Evolutionary conservation across 2,329 filamentous ascomycete genomes (phyloP), one percentile per base, ranked within the genome.

Genomic region (Eutypa lata): DNA sequence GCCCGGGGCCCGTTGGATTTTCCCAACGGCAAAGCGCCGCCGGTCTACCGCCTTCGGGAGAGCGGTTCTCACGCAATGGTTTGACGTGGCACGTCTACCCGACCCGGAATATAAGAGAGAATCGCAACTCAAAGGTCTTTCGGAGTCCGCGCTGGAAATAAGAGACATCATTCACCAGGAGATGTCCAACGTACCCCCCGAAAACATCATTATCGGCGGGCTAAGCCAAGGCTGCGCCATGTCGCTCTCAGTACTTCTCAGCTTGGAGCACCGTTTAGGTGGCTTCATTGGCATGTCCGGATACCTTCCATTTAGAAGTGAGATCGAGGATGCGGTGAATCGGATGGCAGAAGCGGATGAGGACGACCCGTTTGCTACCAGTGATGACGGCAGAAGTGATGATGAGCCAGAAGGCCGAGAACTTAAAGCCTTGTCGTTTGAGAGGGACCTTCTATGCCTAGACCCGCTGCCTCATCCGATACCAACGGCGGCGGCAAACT

Each of bases 141-240:
- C 62, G 4, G 73, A 79, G 55, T 76, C 74, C 1, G 66, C 59
- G 0, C 55, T 48, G 1, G 72, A 71, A 50, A 52, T 78, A 0
- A 53, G 70, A 2, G 51, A 50, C 2, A 52, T 78, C 7, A 54
- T 78, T 24, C 54, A 50, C 2, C 31, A 60, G 10, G 76, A 79
- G 58, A 58, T 53, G 3, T 52, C 28, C 52, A 61, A 55, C 14
- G 61, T 69, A 45, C 64, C 52, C 50, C 64, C 47, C 28, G 33
- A 57, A 19, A 78, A 77, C 48, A 65, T 82, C 14, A 63, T 82
- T 7, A 54, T 83, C 1, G 76, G 77, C 16, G 78, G 79, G 0
- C 54, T 82, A n/a, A 81, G 79, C 58, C 77, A 81, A 56, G 79
- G 79, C 0, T 81, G 76, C 57, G 79, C 78, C 1, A 73, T 74